Base-by-base conservation (phyloP, 441 rosid genomes). In the Euphorbia corollata region DNA sequence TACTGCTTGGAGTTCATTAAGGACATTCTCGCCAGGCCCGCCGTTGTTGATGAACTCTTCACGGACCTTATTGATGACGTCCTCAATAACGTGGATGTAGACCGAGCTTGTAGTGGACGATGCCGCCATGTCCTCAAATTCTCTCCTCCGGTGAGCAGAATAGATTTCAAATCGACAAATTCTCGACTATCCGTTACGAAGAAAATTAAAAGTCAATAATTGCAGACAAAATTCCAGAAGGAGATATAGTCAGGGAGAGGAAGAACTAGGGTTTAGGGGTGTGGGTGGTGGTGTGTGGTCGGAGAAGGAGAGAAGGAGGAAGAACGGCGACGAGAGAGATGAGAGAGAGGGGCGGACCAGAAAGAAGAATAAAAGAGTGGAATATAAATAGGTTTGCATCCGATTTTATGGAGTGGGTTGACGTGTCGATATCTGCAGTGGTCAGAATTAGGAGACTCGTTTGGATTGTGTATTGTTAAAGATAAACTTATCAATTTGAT, bases 371-470 rank as follows among this genome's bases (percentile, higher is more conserved):
- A 36, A 79, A 75, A 83, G 86, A 72, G 79, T 64, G 91, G 85
- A 88, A 90, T 90, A 92, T 95, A 95, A 95, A 95, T 95, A 95
- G 97, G 96, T 95, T 91, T 92, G 96, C 96, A 91, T 95, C 98
- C 94, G 97, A 84, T 87, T 80, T 55, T 68, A 76, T 70, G 61
- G 59, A 58, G 57, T 67, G 39, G 23, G 58, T 71, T 81, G 89
- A 87, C 96, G 99, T 91, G 97, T 81, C 85, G 6, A 61, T 12
- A 78, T 84, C 82, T 81, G 72, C 69, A 34, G 59, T 45, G 30
- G 12, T 63, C 53, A 22, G 1, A 67, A 27, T n/a, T n/a, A n/a
- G n/a, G n/a, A n/a, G n/a, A n/a, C n/a, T n/a, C n/a, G n/a, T n/a
- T n/a, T n/a, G n/a, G n/a, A n/a, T n/a, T n/a, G n/a, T n/a, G n/a